Percentiles rank a stretch among this genome's conserved stretches.
These are phyloP conservation scores for Hypsizygus ulmarius DNA, from an alignment of 1,284 basidiomycete genomes.

Conservation along the genomic window DNA sequence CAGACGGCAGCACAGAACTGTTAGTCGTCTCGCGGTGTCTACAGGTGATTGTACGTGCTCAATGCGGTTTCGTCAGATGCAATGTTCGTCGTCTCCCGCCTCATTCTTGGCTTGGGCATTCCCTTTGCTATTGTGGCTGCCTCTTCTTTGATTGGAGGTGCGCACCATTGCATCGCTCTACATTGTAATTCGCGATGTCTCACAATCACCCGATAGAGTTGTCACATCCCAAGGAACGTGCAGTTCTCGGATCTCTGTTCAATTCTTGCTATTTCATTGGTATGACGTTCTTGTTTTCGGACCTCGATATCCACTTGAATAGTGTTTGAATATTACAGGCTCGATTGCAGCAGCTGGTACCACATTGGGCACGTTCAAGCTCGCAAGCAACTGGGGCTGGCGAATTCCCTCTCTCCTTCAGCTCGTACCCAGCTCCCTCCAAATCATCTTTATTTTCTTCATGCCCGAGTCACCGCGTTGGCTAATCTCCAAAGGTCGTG, in stretches of 20 bases:
- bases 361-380: constrained; percentile 47
- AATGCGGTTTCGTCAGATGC: constrained; percentile 32
- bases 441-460: constrained; percentile 46
- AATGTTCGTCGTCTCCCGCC: constrained; percentile 51
- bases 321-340: constrained; percentile 23
- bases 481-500: constrained; percentile 51
- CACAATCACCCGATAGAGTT: constrained; percentile 31
- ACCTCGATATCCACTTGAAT: background rate
- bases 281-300: constrained; percentile 12
- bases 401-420: constrained; percentile 58
- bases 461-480: constrained; percentile 63
- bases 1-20: constrained; percentile 48
- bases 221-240: constrained; percentile 49
- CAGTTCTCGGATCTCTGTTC: constrained; percentile 46
- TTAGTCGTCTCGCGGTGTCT: constrained; percentile 23
- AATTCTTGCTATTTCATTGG: constrained; percentile 48
- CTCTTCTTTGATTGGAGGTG: constrained; percentile 46
- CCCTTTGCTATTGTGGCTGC: constrained; percentile 49
- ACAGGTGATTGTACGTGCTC: background rate
- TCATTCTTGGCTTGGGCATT: constrained; percentile 46
- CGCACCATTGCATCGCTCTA: background rate
- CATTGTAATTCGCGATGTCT: constrained; percentile 2
- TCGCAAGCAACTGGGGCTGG: constrained; percentile 52
- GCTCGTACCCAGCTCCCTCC: constrained; percentile 44
- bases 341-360: constrained; percentile 46